Evolutionary conservation across 495 filamentous ascomycete species (phyloP).

Genomic region (Penicillium lagena): DNA sequence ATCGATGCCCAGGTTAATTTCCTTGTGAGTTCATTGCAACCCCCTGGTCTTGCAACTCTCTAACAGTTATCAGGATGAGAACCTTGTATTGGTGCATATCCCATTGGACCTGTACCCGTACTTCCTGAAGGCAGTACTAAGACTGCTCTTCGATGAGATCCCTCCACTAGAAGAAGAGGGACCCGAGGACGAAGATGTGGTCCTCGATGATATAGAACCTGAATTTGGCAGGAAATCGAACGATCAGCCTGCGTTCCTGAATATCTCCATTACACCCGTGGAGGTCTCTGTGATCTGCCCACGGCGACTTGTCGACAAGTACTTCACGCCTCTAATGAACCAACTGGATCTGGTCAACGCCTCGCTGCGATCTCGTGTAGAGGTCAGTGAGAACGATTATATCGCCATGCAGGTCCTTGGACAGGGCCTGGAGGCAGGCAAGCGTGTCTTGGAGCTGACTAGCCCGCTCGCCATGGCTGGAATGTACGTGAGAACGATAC

Average conservation of each 20-base stretch:
- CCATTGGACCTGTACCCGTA: slow-evolving; percentile 73
- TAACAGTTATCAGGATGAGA: slow-evolving; percentile 62
- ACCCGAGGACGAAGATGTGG: slow-evolving; percentile 14
- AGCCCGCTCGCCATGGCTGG: slow-evolving; percentile 85
- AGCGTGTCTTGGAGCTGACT: slow-evolving; percentile 85
- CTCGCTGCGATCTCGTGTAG: slow-evolving; percentile 44
- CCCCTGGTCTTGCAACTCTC: background rate
- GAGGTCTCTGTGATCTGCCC: slow-evolving; percentile 93
- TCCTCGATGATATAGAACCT: slow-evolving; percentile 10
- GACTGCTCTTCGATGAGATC: slow-evolving; percentile 68
- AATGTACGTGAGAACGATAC: slow-evolving; percentile 50
- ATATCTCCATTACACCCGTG: slow-evolving; percentile 85
- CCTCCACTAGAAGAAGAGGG: slow-evolving; percentile 22
- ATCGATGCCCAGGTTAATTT: slow-evolving; percentile 53
- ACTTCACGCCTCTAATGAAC: slow-evolving; percentile 67
- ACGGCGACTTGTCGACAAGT: slow-evolving; percentile 56
- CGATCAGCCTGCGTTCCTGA: slow-evolving; percentile 70
- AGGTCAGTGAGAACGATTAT: slow-evolving; percentile 76
- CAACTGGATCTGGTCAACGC: slow-evolving; percentile 25
- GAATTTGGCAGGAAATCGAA: slow-evolving; percentile 26
- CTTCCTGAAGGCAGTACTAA: slow-evolving; percentile 77
- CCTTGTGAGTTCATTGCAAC: slow-evolving; percentile 31
- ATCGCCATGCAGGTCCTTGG: slow-evolving; percentile 83
- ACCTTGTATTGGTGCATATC: slow-evolving; percentile 84
- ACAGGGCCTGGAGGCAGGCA: slow-evolving; percentile 87